A percentile compares a stretch with the other conserved stretches of the same genome.
Conservation (phyloP, 805 yeast genomes). For the Saturnispora sanitii region DNA sequence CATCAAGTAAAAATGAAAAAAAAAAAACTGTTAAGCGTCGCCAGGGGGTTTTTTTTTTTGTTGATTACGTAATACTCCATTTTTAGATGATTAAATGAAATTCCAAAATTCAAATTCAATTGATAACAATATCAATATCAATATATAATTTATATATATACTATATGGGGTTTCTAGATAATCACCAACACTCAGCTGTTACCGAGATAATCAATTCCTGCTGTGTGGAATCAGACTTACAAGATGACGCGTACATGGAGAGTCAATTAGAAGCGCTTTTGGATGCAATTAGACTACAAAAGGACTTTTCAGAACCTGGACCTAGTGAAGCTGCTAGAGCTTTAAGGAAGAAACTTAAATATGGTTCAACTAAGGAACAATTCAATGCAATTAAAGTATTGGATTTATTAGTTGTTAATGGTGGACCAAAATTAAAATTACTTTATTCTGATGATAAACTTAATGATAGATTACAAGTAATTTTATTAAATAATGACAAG, state of each 20-base stretch:
- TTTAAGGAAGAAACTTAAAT: conserved; percentile 76
- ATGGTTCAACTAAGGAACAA: conserved; percentile 63
- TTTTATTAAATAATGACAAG: conserved; percentile 29
- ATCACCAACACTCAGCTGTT: conserved; percentile 60
- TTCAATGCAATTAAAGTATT: conserved; percentile 49
- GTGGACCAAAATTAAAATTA: conserved; percentile 32
- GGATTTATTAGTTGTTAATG: conserved; percentile 51
- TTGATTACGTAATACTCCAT: neutral
- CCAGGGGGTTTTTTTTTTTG: too few species aligned
- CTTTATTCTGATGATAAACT: conserved; percentile 63
- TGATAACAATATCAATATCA: neutral
- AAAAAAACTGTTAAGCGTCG: neutral
- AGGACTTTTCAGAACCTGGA: conserved; percentile 25
- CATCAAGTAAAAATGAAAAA: neutral
- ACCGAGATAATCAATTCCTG: conserved; percentile 53
- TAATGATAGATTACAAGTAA: conserved; percentile 49
- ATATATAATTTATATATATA: neutral
- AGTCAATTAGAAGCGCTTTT: conserved; percentile 47
- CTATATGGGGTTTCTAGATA: conserved; percentile 44
- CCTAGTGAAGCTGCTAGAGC: conserved; percentile 84
- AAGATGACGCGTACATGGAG: conserved; percentile 28
- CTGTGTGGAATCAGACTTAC: conserved; percentile 32
- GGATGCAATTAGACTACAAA: conserved; percentile 38
- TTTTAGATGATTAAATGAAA: too few species aligned
- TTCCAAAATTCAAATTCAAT: neutral